phyloP scores from a whole-genome alignment of 2,329 filamentous ascomycete genomes.

The Pseudogymnoascus destructans region DNA sequence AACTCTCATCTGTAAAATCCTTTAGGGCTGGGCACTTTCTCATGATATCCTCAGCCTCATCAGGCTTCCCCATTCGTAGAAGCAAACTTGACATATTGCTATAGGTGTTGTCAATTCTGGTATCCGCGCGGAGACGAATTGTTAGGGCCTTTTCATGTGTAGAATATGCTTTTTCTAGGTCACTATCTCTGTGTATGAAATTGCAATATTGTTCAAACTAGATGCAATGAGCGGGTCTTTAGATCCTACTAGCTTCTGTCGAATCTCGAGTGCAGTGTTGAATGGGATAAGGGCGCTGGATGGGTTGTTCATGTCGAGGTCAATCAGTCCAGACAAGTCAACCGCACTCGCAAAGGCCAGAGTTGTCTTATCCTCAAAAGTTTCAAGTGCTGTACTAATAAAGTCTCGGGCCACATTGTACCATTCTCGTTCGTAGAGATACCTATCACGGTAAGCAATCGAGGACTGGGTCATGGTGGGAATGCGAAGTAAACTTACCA shows the following conservation, averaged over 20 bases:
- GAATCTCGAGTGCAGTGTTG: slow-evolving; percentile 19
- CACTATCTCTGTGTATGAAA: slow-evolving; percentile 27
- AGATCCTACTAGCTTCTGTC: slow-evolving; percentile 16
- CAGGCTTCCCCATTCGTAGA: slow-evolving; percentile 25
- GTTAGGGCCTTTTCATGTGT: slow-evolving; percentile 21
- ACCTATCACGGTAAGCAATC: slow-evolving; percentile 17
- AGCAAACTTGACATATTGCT: slow-evolving; percentile 29
- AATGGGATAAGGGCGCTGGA: slow-evolving; percentile 19
- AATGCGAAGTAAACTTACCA: slow-evolving; percentile 16
- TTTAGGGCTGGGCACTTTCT: slow-evolving; percentile 25
- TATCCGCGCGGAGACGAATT: slow-evolving; percentile 23
- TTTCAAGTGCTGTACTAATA: slow-evolving; percentile 19
- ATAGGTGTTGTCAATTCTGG: slow-evolving; percentile 28
- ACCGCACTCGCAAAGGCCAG: slow-evolving; percentile 24
- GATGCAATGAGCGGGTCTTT: slow-evolving; percentile 24
- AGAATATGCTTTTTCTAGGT: slow-evolving; percentile 22
- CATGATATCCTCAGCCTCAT: slow-evolving; percentile 28
- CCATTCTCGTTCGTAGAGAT: slow-evolving; percentile 26
- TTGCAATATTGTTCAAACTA: slow-evolving; percentile 25
- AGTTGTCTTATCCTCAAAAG: slow-evolving; percentile 19
- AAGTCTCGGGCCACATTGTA: slow-evolving; percentile 21
- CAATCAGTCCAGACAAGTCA: slow-evolving; percentile 25
- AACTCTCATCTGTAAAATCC: slow-evolving; percentile 28
- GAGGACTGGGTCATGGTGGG: slow-evolving; percentile 19
- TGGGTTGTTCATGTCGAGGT: slow-evolving; percentile 23